phyloP scores from a whole-genome alignment of 768 basidiomycete species.

The Sarcodon sp. region DNA sequence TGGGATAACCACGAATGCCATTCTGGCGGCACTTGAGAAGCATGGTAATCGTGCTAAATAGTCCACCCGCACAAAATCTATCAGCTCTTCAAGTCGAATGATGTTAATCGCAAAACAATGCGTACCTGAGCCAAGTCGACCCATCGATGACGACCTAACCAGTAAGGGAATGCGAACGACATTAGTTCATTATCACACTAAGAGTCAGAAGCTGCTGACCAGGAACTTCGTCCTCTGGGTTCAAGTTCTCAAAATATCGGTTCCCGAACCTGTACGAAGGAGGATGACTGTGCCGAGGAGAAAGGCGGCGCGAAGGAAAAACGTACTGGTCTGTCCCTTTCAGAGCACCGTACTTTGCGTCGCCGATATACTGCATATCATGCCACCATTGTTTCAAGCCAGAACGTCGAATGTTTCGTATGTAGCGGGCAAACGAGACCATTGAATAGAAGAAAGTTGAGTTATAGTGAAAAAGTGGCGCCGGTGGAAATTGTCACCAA shows the following conservation, averaged over 20 bases:
- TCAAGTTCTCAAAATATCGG: constrained; percentile 86
- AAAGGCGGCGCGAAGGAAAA: not conserved
- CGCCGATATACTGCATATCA: constrained; percentile 87
- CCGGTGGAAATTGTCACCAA: too few species aligned
- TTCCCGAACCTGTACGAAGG: constrained; percentile 69
- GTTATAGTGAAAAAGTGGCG: not conserved
- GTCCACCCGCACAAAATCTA: not conserved
- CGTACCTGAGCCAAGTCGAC: constrained; percentile 82
- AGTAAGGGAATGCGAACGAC: not conserved
- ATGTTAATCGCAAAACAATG: not conserved
- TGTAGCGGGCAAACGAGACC: constrained; percentile 64
- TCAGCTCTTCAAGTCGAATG: not conserved
- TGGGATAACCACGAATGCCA: constrained; percentile 96
- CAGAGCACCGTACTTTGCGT: constrained; percentile 75
- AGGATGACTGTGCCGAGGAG: constrained; percentile 2
- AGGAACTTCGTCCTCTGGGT: constrained; percentile 78
- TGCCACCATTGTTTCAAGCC: constrained; percentile 85
- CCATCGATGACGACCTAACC: constrained; percentile 88
- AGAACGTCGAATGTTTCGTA: constrained; percentile 63
- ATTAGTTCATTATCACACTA: not conserved
- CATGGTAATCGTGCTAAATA: constrained; percentile 68
- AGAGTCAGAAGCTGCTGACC: constrained; percentile 33
- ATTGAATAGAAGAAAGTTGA: constrained; percentile 19
- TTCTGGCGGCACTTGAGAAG: constrained; percentile 89
- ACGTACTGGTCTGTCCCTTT: constrained; percentile 79